Evolutionary conservation across 148 eudicot species (phyloP), one percentile per base, ranked within the genome.

Genomic region (Salicornia ramosissima): DNA sequence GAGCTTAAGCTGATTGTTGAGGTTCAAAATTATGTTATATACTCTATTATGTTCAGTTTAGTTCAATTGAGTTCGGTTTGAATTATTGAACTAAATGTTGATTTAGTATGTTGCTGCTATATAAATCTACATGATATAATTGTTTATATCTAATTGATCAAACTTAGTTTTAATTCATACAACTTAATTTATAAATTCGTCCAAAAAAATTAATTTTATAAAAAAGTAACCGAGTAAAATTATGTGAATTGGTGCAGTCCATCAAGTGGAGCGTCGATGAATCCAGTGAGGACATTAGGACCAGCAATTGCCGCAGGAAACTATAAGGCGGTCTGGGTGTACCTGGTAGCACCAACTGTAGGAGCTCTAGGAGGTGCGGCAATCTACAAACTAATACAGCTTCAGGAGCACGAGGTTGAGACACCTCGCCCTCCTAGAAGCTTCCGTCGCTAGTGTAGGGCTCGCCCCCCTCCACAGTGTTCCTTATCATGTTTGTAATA

Each of bases 271-370:
- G 98, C 56, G 8, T 90, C 98, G 5, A 93, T 93, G 98, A 93
- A 93, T 75, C 98, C 96, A 5, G 98, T 93, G 29, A 74, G 98
- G 42, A 88, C 98, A 33, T 78, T 93, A 13, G 98, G 98, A 3
- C 98, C 98, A 51, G 98, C 98, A 0, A 82, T 93, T 1, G 98
- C 98, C 59, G 90, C 98, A 31, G 98, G 98, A 50, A 90, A 93
- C 72, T 93, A 93, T 81, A 85, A 59, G 67, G 80, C 75, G 0
- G 65, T 93, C 25, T 93, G 98, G 98, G 71, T 93, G 45, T 93
- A 93, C 80, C 30, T 93, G 74, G 83, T 93, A 47, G 98, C 98
- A 5, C 98, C 98, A 0, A 85, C 90, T 9, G 82, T 90, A 0
- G 98, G 98, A 5, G 98, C 96, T 18, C 52, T 93, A 4, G 83